Evolutionary conservation across 2,329 filamentous ascomycete species (phyloP), one percentile per base, ranked within the genome.

Genomic region (Cladosporium sphaerospermum): DNA sequence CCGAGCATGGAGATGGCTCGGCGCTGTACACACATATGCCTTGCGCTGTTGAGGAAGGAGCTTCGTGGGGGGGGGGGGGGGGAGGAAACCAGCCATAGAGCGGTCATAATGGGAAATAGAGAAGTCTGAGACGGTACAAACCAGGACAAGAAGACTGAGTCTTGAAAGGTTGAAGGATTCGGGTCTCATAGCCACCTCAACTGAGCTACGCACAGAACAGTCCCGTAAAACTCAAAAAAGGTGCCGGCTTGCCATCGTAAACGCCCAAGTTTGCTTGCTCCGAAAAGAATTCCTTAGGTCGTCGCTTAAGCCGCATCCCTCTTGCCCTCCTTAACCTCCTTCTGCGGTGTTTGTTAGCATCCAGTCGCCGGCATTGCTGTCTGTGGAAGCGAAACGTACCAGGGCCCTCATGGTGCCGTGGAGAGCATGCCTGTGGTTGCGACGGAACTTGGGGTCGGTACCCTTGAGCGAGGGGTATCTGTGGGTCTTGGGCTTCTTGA

Each of bases 401-500:
- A 99, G 80, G 74, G 93, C 93, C 82, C 89, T 95, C 83, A 89
- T 90, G 75, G 91, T 99, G 76, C 93, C 93, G 83, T 97, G 93
- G 63, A 97, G 90, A 77, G 93, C 93, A 84, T 99, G 92, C 82
- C 90, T 89, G 83, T 99, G 93, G 84, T 99, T 99, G 80, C 93
- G 87, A 78, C 93, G 87, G 84, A 99, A 99, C 86, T 99, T 99
- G 75, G 93, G 91, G 80, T 99, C 93, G 76, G 89, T 93, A 71
- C 93, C 93, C 76, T 96, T 96, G 72, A 99, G 86, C 68, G 92
- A 97, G 64, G 93, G 93, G 82, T 99, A 99, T 82, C 93, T 85
- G 78, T 91, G 85, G 73, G 93, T 97, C 85, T 96, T 96, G 64
- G 93, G 93, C 88, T 96, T 97, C 88, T 97, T 97, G 85, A 99